These are phyloP conservation scores for Xylariaceae sp. DNA, from an alignment of 2,329 filamentous ascomycete species.

Conservation along the genomic window DNA sequence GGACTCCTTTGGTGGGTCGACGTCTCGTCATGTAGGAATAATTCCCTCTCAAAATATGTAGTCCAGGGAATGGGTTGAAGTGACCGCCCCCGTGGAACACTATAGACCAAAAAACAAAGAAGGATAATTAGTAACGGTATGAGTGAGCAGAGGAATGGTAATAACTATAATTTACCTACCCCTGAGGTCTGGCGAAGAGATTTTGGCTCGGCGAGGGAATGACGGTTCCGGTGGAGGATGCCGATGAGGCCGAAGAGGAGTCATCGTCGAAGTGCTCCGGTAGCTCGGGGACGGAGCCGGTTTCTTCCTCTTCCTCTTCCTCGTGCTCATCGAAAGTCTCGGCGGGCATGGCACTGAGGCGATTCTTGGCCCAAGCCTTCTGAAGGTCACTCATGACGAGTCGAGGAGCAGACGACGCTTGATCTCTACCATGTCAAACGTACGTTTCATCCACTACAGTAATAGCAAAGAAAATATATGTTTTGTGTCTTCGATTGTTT, in stretches of 20 bases:
- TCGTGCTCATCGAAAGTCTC: conserved; percentile 60
- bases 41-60: conserved; percentile 87
- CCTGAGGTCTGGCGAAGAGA: conserved; percentile 73
- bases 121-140: conserved; percentile 36
- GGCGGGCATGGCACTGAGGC: conserved; percentile 65
- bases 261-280: conserved; percentile 64
- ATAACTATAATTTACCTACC: conserved; percentile 65
- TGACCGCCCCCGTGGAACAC: conserved; percentile 58
- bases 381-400: conserved; percentile 79
- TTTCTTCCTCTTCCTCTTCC: conserved; percentile 61
- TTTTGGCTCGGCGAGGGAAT: conserved; percentile 77
- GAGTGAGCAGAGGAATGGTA: neutral
- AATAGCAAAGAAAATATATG: neutral
- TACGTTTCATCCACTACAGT: conserved; percentile 11
- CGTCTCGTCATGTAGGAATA: conserved; percentile 68
- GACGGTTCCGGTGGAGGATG: conserved; percentile 91
- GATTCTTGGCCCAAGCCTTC: conserved; percentile 78
- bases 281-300: conserved; percentile 50
- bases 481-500: conserved; percentile 3
- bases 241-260: conserved; percentile 80
- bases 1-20: conserved; percentile 55
- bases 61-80: conserved; percentile 81
- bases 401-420: conserved; percentile 1
- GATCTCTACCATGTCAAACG: conserved; percentile 22
- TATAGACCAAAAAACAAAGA: conserved; percentile 37